Conservation (phyloP, 495 filamentous ascomycete species). For the Achaetomiella virescens region DNA sequence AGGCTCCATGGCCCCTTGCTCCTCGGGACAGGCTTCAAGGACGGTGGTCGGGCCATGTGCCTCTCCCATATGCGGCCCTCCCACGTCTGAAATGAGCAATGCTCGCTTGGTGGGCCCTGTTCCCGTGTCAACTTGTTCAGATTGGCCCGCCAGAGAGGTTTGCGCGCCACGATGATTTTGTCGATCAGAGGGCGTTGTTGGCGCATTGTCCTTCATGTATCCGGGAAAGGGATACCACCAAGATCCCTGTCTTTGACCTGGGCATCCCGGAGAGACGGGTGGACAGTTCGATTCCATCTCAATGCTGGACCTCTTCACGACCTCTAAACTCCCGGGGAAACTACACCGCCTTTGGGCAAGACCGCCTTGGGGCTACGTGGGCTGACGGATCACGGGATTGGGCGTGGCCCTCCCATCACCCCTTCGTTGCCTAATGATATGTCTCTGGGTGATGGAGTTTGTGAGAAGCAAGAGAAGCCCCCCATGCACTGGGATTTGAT, state of each 20-base stretch:
- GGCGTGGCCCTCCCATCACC: too few relatives aligned
- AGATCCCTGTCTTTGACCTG: slow-evolving; percentile 20
- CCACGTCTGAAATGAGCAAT: slow-evolving; percentile 29
- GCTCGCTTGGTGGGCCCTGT: slow-evolving; percentile 25
- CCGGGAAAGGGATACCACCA: slow-evolving; percentile 10
- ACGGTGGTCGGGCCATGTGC: slow-evolving; percentile 20
- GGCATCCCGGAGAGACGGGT: slow-evolving; percentile 16
- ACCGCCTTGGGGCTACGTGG: slow-evolving; percentile 20
- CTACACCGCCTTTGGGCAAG: slow-evolving; percentile 20
- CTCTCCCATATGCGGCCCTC: slow-evolving; percentile 25
- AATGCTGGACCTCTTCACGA: slow-evolving; percentile 11
- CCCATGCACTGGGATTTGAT: slow-evolving; percentile 5
- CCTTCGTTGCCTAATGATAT: background rate
- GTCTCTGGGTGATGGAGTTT: background rate
- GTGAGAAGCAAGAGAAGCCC: slow-evolving; percentile 10
- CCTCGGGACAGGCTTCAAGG: slow-evolving; percentile 16
- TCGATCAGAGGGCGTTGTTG: slow-evolving; percentile 31
- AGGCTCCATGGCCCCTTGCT: slow-evolving; percentile 23
- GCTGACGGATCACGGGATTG: background rate
- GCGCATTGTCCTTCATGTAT: slow-evolving; percentile 18
- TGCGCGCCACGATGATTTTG: slow-evolving; percentile 34
- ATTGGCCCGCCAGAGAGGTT: slow-evolving; percentile 25
- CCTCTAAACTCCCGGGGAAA: background rate
- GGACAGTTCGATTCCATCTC: slow-evolving; percentile 7
- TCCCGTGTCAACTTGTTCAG: slow-evolving; percentile 23